phyloP scores from a whole-genome alignment of 2,329 filamentous ascomycete species.

The Chaetomiaceae sp. region DNA sequence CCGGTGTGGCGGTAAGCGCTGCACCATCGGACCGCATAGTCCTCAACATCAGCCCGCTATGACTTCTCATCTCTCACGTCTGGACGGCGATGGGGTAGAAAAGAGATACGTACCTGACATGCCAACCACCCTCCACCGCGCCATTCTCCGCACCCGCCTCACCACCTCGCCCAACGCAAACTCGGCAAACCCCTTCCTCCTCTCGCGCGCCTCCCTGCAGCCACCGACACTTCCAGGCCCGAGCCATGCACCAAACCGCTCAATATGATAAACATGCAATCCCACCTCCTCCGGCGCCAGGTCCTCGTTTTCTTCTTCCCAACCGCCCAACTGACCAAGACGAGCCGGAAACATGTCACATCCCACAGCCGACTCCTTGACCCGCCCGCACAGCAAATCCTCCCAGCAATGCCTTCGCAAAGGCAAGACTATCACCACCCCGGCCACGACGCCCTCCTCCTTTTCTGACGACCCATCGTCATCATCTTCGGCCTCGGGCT shows the following conservation, averaged over 20 bases:
- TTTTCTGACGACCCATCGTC: too few relatives aligned
- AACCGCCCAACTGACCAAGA: too few relatives aligned
- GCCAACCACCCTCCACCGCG: conserved; percentile 26
- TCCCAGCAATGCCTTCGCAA: conserved; percentile 27
- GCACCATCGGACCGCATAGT: background rate
- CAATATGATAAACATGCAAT: conserved; percentile 35
- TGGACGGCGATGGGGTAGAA: background rate
- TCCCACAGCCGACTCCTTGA: conserved; percentile 30
- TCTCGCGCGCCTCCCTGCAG: background rate
- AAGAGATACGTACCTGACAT: conserved; percentile 26
- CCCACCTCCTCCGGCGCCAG: conserved; percentile 25
- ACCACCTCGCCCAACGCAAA: conserved; percentile 22
- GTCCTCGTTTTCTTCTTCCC: background rate
- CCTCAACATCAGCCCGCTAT: background rate
- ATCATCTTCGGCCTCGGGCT: too few relatives aligned
- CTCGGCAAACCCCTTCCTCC: conserved; percentile 23
- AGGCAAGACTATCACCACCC: conserved; percentile 32
- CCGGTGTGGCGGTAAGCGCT: conserved; percentile 31
- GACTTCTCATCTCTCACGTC: background rate
- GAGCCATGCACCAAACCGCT: conserved; percentile 25
- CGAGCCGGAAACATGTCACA: conserved; percentile 24
- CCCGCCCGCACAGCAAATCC: conserved; percentile 26
- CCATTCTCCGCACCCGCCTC: conserved; percentile 9
- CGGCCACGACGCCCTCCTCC: conserved; percentile 12
- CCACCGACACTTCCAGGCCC: too few relatives aligned